Evolutionary conservation across 176 grass and related monocot genomes (phyloP).

Genomic region (Carex parvula): DNA sequence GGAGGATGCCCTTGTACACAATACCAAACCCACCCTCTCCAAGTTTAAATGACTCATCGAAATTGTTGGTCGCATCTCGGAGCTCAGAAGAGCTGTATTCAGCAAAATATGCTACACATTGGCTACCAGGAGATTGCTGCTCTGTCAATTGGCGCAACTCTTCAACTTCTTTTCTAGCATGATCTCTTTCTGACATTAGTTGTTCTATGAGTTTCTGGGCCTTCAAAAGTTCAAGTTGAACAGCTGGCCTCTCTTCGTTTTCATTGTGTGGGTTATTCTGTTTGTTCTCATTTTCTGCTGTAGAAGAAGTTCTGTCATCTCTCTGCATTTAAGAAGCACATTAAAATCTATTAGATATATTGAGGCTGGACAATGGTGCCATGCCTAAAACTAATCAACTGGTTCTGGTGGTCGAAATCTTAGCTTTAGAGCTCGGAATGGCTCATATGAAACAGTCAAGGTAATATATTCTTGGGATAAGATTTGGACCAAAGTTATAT

Average conservation of each 20-base stretch:
- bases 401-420: no score
- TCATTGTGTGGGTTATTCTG: neutral
- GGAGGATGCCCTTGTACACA: slow-evolving; percentile 18
- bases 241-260: neutral
- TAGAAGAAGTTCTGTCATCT: neutral
- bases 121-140: neutral
- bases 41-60: slow-evolving; percentile 3
- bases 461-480: no score
- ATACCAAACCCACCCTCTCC: slow-evolving; percentile 25
- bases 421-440: no score
- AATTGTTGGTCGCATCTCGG: slow-evolving; percentile 22
- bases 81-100: slow-evolving; percentile 6
- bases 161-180: neutral
- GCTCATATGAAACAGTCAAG: no score
- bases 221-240: neutral
- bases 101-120: neutral
- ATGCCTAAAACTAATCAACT: no score
- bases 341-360: no score
- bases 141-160: neutral
- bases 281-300: neutral
- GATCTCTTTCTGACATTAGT: neutral
- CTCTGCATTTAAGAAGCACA: neutral
- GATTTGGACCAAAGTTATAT: no score
- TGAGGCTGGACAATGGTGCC: no score
- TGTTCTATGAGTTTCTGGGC: neutral